Conservation (phyloP, 352 stramenopile genomes). For the Pythium coloratum region DNA sequence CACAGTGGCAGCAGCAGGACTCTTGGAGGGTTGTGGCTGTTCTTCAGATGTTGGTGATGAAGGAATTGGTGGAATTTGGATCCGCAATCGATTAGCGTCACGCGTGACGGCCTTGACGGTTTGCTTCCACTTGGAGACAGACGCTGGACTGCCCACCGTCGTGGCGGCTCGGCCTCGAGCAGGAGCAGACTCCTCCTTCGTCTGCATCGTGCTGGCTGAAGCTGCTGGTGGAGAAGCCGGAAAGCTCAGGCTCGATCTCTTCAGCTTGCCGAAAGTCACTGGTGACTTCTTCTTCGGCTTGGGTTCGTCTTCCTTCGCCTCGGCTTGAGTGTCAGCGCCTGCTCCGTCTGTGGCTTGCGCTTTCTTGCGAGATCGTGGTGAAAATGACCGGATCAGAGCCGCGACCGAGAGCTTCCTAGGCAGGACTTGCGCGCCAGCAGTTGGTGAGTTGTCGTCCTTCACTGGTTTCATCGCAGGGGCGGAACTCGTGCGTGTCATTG, state of each 20-base stretch:
- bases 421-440: neutral
- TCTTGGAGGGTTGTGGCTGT: neutral
- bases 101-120: conserved; percentile 6
- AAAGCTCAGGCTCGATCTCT: conserved; percentile 36
- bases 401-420: conserved; percentile 20
- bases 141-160: neutral
- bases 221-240: conserved; percentile 5
- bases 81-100: conserved; percentile 13
- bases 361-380: conserved; percentile 19
- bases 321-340: neutral
- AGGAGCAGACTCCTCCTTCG: neutral
- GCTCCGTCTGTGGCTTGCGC: neutral
- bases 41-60: neutral
- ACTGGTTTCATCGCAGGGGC: neutral
- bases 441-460: neutral
- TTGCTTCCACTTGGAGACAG: conserved; percentile 21
- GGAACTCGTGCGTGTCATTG: neutral
- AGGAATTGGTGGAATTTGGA: conserved; percentile 13
- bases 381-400: conserved; percentile 24
- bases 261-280: conserved; percentile 51
- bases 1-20: neutral
- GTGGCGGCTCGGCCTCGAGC: neutral
- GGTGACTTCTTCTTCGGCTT: conserved; percentile 5
- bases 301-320: neutral
- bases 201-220: neutral